These are phyloP conservation scores for Entomortierella chlamydospora DNA, from an alignment of 192 early-diverging fungal species.

Conservation along the genomic window DNA sequence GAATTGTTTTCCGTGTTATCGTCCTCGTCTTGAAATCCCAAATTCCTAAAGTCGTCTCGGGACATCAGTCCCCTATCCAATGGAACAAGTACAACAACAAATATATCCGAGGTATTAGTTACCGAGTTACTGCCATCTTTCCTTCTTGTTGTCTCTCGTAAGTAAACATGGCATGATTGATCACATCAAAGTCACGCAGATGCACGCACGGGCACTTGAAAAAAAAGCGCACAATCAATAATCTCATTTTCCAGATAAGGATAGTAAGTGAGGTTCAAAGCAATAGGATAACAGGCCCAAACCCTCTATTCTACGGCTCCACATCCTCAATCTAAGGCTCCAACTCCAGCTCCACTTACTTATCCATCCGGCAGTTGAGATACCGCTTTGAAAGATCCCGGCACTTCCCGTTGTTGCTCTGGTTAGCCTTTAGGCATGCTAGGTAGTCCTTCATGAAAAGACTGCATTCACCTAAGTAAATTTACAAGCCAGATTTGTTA, in stretches of 20 bases:
- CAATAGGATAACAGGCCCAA: too few species aligned
- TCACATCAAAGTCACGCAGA: too few species aligned
- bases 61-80: slow-evolving; percentile 72
- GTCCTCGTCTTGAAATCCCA: slow-evolving; percentile 71
- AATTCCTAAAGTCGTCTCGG: slow-evolving; percentile 71
- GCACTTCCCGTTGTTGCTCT: slow-evolving; percentile 79
- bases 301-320: too few species aligned
- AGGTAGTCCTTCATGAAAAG: slow-evolving; percentile 84
- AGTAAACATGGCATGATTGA: too few species aligned
- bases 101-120: background rate
- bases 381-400: slow-evolving; percentile 80
- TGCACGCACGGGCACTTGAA: too few species aligned
- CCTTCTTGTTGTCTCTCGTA: background rate
- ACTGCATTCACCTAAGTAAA: slow-evolving; percentile 78
- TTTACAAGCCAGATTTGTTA: background rate
- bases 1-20: background rate
- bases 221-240: too few species aligned
- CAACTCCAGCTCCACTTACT: slow-evolving; percentile 55
- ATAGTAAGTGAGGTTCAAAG: background rate
- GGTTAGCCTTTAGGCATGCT: slow-evolving; percentile 77
- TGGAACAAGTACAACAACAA: slow-evolving; percentile 18
- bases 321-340: too few species aligned
- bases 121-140: background rate
- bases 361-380: slow-evolving; percentile 92
- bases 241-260: too few species aligned